Evolutionary conservation across 441 rosid species (phyloP), one percentile per base, ranked within the genome.

Genomic region (Erysimum cheiri): DNA sequence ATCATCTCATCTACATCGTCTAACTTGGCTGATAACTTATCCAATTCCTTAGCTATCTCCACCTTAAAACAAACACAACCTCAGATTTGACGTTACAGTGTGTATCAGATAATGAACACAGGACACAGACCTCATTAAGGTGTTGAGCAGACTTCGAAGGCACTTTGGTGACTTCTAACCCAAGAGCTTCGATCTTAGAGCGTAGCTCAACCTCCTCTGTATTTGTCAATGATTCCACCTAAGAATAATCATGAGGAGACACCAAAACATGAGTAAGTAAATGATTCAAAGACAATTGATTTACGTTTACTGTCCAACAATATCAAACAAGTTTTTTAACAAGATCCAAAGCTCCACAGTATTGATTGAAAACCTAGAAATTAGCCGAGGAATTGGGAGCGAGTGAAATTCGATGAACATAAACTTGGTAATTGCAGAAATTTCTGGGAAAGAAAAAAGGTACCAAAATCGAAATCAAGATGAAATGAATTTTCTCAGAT

Each of bases 1-100:
- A 92, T 88, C 98, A 90, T 92, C 81, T 83, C 91, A 73, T 92
- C 91, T 14, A 85, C 98, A 77, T 86, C 75, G 47, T 88, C 95
- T 72, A 92, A 69, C 72, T 87, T 90, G 0, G 84, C 91, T 15
- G 98, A 92, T 72, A 92, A 77, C 68, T 85, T 92, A 60, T 92
- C 93, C 85, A 92, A 75, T 74, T 90, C 95, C 49, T 80, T 85
- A 11, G 93, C 98, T 71, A 90, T 88, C 69, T 88, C 96, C 77
- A 87, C 69, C 97, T 91, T 60, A 60, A 19, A 32, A 33, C 1
- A 54, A 7, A 22, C 24, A 22, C 1, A 8, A 7, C 26, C 13
- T 46, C 44, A 35, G 26, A 53, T 71, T n/a, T 4, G 24, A 43
- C 5, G 13, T 19, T n/a, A 58, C 60, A 47, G 2, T n/a, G n/a